Evolutionary conservation across 345 rosid genomes (phyloP), one percentile per base, ranked within the genome.

Genomic region (Citrus sp.): DNA sequence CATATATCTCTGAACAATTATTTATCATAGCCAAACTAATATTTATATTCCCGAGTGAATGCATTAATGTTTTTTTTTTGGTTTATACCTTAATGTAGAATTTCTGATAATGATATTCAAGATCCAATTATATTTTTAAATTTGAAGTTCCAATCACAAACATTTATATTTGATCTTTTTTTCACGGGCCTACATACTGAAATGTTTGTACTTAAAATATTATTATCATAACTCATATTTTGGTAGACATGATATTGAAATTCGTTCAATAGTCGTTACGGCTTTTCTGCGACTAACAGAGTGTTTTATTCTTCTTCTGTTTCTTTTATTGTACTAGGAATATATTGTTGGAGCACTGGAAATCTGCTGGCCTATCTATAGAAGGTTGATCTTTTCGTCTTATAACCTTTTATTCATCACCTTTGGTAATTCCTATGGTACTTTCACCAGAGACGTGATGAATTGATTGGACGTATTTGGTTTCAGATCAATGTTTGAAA

Each of bases 291-390:
- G 59, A 51, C 58, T 81, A 32, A 66, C 35, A 19, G 71, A 13
- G 24, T 69, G 5, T 3, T 69, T 9, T 3, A 1, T 49, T 70
- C 13, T 16, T 30, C 38, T 73, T 66, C 18, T 42, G 63, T 65
- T 51, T 55, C 7, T 19, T 42, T 6, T 55, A 54, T 37, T 24
- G 63, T 32, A 22, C 28, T 37, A 88, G 93, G 93, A 60, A 77
- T n/a, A 18, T 84, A 64, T 82, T 90, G 78, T 79, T 90, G 87
- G 87, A 90, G 76, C 80, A 81, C 74, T 92, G 90, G 92, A 82
- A 81, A 76, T 84, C 88, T 70, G 80, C 84, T 61, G 81, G 84
- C 24, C 76, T 82, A 72, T 63, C 87, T 27, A 81, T 85, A 28
- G 80, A 84, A 84, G 91, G 93, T 92, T 65, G 62, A 18, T 22